A percentile compares a stretch with the other conserved stretches of the same genome.
These are phyloP conservation scores for Orbilia javanica DNA, from an alignment of 2,329 filamentous ascomycete genomes.

Conservation along the genomic window DNA sequence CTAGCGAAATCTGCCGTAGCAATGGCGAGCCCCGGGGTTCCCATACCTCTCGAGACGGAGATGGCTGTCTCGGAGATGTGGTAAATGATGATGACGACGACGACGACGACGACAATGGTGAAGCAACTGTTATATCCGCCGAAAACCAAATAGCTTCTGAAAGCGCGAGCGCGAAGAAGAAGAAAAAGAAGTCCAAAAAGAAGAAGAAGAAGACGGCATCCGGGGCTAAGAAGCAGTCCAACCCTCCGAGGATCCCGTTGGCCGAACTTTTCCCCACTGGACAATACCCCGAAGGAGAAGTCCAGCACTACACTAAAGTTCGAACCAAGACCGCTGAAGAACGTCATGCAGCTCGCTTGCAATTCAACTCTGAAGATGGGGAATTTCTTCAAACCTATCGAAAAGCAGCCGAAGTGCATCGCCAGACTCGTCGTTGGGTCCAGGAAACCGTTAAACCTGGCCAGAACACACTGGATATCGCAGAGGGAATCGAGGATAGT, in stretches of 20 bases:
- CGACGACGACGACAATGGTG: conserved; percentile 23
- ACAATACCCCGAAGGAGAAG: conserved; percentile 80
- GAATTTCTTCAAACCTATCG: conserved; percentile 86
- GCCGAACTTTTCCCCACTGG: conserved; percentile 77
- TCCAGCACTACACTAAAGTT: conserved; percentile 76
- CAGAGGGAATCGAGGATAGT: conserved; percentile 83
- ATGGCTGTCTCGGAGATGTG: conserved; percentile 41
- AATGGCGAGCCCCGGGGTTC: conserved; percentile 46
- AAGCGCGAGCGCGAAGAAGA: conserved; percentile 68
- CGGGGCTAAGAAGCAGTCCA: conserved; percentile 72
- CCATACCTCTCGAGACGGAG: conserved; percentile 44
- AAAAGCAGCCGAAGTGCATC: conserved; percentile 84
- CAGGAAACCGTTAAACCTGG: conserved; percentile 82
- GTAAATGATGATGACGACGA: conserved; percentile 27
- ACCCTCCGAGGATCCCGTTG: conserved; percentile 78
- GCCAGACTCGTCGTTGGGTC: conserved; percentile 86
- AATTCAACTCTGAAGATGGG: conserved; percentile 74
- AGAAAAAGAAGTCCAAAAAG: conserved; percentile 88
- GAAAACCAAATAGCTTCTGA: conserved; percentile 1
- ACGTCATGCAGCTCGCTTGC: conserved; percentile 85
- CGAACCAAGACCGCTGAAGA: conserved; percentile 79
- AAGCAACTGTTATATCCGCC: conserved; percentile 21
- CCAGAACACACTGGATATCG: conserved; percentile 78
- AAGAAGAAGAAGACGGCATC: conserved; percentile 79
- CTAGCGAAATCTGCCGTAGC: not conserved